Percentiles rank a stretch among this genome's conserved stretches.
These are phyloP conservation scores for Crithidia brevicula DNA, from an alignment of 208 protist genomes.

Conservation along the genomic window DNA sequence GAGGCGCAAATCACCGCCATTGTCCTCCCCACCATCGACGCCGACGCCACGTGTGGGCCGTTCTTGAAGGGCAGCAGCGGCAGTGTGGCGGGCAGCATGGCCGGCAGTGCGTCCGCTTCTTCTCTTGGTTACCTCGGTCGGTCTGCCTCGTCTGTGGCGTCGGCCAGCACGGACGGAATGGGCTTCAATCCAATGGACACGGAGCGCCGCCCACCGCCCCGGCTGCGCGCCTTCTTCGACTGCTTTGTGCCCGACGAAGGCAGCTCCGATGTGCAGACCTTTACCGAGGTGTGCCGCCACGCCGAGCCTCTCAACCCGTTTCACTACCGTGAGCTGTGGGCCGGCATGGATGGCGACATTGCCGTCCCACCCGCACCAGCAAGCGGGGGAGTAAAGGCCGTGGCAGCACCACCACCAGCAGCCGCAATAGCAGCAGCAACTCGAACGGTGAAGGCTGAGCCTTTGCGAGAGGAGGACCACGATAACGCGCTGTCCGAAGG, in stretches of 20 bases:
- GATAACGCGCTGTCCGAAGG: too few species aligned
- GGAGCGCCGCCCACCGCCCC: conserved; percentile 43
- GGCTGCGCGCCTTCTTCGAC: conserved; percentile 53
- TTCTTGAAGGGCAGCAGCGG: conserved; percentile 13
- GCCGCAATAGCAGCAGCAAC: neutral
- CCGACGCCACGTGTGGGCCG: conserved; percentile 54
- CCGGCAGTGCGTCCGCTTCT: conserved; percentile 7
- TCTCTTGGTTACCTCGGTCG: conserved; percentile 13
- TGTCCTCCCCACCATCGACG: conserved; percentile 78
- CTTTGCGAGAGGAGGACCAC: neutral
- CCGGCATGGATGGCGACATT: conserved; percentile 5
- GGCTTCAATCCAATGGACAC: neutral
- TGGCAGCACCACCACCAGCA: neutral
- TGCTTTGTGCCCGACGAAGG: conserved; percentile 59
- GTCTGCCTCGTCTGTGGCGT: conserved; percentile 9
- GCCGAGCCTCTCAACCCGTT: conserved; percentile 74
- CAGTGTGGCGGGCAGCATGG: conserved; percentile 7
- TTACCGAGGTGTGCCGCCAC: conserved; percentile 27
- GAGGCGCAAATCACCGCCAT: conserved; percentile 27
- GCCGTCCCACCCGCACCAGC: neutral
- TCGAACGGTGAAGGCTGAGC: conserved; percentile 4
- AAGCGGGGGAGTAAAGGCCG: too few species aligned
- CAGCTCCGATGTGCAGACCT: conserved; percentile 10
- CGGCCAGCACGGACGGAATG: conserved; percentile 6
- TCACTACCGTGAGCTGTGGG: conserved; percentile 68